Evolutionary conservation across 352 stramenopile genomes (phyloP), one percentile per base, ranked within the genome.

Genomic region (Pythium angustatum): DNA sequence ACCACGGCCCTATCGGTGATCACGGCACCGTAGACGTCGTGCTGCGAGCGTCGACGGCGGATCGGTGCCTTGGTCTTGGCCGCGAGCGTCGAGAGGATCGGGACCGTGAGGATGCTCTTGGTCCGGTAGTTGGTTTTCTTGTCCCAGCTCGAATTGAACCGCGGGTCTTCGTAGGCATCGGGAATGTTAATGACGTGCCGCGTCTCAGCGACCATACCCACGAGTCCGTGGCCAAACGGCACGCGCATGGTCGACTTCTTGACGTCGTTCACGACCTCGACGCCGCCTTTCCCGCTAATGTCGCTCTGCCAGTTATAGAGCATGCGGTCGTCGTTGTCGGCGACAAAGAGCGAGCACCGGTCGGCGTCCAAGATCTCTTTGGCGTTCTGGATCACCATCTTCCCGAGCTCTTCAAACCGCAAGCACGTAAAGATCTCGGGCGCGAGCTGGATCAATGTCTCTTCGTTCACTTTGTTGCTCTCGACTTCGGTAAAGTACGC

Each of bases 391-490:
- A 93, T 93, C 31, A 91, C 80, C 43, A 93, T 72, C 62, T 85
- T 91, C 49, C 81, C 81, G 10, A 93, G 72, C 38, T 90, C 80
- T 21, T 90, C 81, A 33, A 93, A 93, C n/a, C 83, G 80, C 17
- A 93, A 56, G 43, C 84, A 91, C 12, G 84, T 93, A 49, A 91
- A 91, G 15, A 91, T 93, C 74, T 90, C 80, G 2, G 81, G 80
- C 0, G 81, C 81, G 5, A 93, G 51, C 30, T 88, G 77, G 36
- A 93, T 81, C 3, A 93, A 72, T 26, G 81, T 90, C 55, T 90
- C 81, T 67, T 93, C 84, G 67, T 90, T 91, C 43, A 90, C 75
- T 50, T 90, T 90, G 69, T 90, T 91, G 66, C 79, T 88, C 57
- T 90, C 84, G 1, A 93, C 79, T 31, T 93, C 81, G 0, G 84